A percentile compares a stretch with the other conserved stretches of the same genome.
Evolutionary conservation across 2,329 filamentous ascomycete genomes (phyloP).

Genomic region (Sporothrix variecibatus): DNA sequence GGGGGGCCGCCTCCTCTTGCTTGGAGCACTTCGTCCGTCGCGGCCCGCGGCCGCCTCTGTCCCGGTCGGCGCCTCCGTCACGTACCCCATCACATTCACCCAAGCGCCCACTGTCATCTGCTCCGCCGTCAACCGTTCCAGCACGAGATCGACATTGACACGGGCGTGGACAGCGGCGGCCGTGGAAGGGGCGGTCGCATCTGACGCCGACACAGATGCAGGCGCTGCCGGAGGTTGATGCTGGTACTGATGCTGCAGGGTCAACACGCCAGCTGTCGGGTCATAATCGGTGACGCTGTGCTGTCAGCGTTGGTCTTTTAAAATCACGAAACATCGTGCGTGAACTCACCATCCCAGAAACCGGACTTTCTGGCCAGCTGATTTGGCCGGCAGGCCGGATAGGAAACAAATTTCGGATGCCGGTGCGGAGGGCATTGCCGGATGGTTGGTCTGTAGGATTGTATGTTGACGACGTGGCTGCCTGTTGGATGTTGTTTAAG

Average conservation of each 20-base stretch:
- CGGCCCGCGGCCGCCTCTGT: no score
- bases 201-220: neutral
- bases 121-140: constrained; percentile 64
- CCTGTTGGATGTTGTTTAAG: neutral
- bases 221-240: constrained; percentile 48
- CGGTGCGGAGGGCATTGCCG: constrained; percentile 36
- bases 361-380: constrained; percentile 75
- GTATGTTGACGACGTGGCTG: neutral
- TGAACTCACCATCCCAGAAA: constrained; percentile 82
- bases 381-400: constrained; percentile 55
- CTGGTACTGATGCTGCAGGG: constrained; percentile 68
- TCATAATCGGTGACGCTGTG: constrained; percentile 52
- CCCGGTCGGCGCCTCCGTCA: constrained; percentile 44
- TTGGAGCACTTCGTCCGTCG: neutral
- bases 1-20: neutral
- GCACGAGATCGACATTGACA: constrained; percentile 72
- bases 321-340: neutral
- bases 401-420: constrained; percentile 68
- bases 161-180: constrained; percentile 47
- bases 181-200: neutral
- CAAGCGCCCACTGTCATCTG: constrained; percentile 75
- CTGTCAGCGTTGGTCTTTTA: neutral
- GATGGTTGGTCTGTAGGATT: neutral
- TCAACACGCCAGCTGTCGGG: constrained; percentile 59
- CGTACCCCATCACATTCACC: constrained; percentile 86